Base-by-base conservation (phyloP, 768 basidiomycete genomes). In the Suillus clintonianus region DNA sequence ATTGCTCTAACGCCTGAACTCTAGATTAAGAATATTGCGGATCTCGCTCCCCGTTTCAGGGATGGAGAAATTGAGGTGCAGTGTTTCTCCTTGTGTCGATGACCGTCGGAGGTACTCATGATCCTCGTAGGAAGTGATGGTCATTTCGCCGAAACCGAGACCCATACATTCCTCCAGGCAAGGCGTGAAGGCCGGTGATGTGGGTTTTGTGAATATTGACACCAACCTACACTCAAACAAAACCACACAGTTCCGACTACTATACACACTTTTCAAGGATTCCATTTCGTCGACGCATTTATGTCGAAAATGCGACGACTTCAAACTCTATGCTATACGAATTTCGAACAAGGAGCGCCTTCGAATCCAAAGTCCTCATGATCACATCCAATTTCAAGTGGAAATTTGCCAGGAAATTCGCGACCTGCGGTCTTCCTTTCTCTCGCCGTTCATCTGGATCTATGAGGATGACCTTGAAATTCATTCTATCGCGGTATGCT, bases 61-160 rank as follows among this genome's bases (percentile, higher is more conserved):
- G 79, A 83, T 51, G 79, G 83, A 58, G 83, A 83, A 9, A 77
- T 84, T 22, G 83, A 85, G 69, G 85, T 84, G 59, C 7, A 76
- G 68, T 10, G 10, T 34, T 11, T 3, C n/a, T 47, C n/a, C 53
- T 59, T 34, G 61, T 24, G 39, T 32, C 42, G 43, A 30, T 11
- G 56, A 63, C 62, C n/a, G 34, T 34, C 10, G 42, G 10, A 42
- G 62, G 36, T 48, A 14, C 19, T 60, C 19, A 45, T 11, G 27
- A 39, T 57, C 24, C 27, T 36, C 37, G 2, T 56, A 86, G 85
- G 85, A 85, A 70, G 79, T 85, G 10, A 68, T 85, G 65, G 71
- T 84, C 15, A 77, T 86, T 64, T 79, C 80, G 1, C 77, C 77
- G 4, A 83, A 82, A 65, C 64, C 69, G 19, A 72, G 70, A 51